Conservation (phyloP, 2,329 filamentous ascomycete genomes). For the Colletotrichum eleusines region DNA sequence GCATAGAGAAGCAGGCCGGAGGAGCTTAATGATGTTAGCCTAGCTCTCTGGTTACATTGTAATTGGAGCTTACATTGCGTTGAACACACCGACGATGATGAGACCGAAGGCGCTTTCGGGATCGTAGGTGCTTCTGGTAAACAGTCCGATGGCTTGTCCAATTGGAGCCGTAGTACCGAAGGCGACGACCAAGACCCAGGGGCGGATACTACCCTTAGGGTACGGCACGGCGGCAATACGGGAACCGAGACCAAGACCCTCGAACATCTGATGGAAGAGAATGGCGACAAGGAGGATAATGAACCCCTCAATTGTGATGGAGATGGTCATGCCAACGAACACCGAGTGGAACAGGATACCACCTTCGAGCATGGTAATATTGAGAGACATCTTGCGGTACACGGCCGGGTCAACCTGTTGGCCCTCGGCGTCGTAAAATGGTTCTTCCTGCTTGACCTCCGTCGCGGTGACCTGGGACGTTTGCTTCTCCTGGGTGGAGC, state of each 20-base stretch:
- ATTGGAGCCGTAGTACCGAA: constrained; percentile 82
- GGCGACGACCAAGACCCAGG: constrained; percentile 71
- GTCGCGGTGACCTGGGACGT: constrained; percentile 49
- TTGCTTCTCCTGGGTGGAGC: constrained; percentile 50
- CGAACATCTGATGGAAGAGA: constrained; percentile 78
- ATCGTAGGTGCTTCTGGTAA: constrained; percentile 69
- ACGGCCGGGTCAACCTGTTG: constrained; percentile 58
- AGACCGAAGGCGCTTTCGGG: constrained; percentile 73
- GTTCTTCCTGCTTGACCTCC: constrained; percentile 47
- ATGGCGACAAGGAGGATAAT: constrained; percentile 76
- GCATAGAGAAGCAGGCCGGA: constrained; percentile 72
- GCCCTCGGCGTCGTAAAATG: constrained; percentile 59
- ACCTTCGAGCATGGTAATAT: constrained; percentile 81
- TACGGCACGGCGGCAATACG: constrained; percentile 77
- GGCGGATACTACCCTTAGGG: constrained; percentile 65
- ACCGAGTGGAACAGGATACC: constrained; percentile 85
- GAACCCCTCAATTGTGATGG: constrained; percentile 76
- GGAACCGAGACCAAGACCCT: constrained; percentile 76
- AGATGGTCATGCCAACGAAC: constrained; percentile 80
- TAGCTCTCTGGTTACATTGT: accelerated
- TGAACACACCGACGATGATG: constrained; percentile 74
- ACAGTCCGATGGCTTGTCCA: constrained; percentile 78
- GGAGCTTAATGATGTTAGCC: constrained; percentile 55
- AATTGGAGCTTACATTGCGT: constrained; percentile 66
- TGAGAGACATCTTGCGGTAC: constrained; percentile 74